Conservation (phyloP, 2,329 filamentous ascomycete genomes). For the Clarireedia homoeocarpa region DNA sequence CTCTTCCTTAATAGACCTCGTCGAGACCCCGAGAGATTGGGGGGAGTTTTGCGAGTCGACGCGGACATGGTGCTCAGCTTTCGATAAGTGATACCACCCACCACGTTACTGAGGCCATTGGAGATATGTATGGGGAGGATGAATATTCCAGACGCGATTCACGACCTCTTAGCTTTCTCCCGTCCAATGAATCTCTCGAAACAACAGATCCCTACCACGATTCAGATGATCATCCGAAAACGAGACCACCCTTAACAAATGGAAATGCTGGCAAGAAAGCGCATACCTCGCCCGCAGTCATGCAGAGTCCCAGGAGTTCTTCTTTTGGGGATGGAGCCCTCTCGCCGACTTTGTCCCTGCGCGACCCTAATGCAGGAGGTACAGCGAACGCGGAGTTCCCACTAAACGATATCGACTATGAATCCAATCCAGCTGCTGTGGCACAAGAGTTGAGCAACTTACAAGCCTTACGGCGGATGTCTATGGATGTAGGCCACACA, state of each 20-base stretch:
- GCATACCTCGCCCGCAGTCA: slow-evolving; percentile 26
- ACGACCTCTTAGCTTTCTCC: slow-evolving; percentile 50
- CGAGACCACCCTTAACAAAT: slow-evolving; percentile 23
- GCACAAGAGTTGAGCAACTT: slow-evolving; percentile 68
- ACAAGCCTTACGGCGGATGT: slow-evolving; percentile 67
- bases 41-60: slow-evolving; percentile 28
- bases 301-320: slow-evolving; percentile 25
- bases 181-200: slow-evolving; percentile 37
- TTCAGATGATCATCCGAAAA: slow-evolving; percentile 11
- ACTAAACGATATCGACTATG: slow-evolving; percentile 65
- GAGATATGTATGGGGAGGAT: slow-evolving; percentile 61
- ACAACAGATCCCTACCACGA: slow-evolving; percentile 22
- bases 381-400: slow-evolving; percentile 54
- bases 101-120: slow-evolving; percentile 70
- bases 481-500: slow-evolving; percentile 60
- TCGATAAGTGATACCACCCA: slow-evolving; percentile 60
- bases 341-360: slow-evolving; percentile 34
- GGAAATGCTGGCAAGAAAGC: slow-evolving; percentile 22
- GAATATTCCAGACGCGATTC: slow-evolving; percentile 45
- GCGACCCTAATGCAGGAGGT: slow-evolving; percentile 34
- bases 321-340: slow-evolving; percentile 29
- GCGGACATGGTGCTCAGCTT: slow-evolving; percentile 28
- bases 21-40: slow-evolving; percentile 30
- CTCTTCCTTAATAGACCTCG: slow-evolving; percentile 25
- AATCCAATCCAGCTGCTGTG: slow-evolving; percentile 62